Base-by-base conservation (phyloP, 73 alveolate species). In the Effrenium voratum region DNA sequence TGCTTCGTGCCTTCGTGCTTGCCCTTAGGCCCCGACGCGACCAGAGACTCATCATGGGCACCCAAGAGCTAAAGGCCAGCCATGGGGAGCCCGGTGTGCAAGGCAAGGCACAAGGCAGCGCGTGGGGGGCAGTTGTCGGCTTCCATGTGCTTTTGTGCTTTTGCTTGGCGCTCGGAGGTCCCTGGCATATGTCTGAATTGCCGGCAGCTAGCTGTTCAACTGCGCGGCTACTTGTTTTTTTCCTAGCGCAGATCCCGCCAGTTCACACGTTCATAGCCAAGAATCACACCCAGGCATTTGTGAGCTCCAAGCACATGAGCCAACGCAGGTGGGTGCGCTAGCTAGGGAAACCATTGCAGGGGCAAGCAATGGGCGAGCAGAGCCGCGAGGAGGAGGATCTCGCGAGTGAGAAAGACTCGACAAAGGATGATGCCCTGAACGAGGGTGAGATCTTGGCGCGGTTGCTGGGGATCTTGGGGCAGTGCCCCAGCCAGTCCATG, bases 341-440 rank as follows among this genome's bases (percentile, higher is more conserved):
- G n/a, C 16, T 6, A 19, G 63, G 82, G 94, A 55, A 57, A 86
- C 94, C 94, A 86, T 86, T 86, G 94, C 94, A 63, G 94, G 94
- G 94, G 94, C 94, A 86, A 60, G 94, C 94, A 86, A 86, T 86
- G 94, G 94, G 66, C 94, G 94, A 86, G 40, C 80, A 66, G 77
- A 66, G 94, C 94, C 80, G 50, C 10, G 55, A 32, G n/a, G 93
- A 38, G 55, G 82, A 84, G 59, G 92, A 40, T n/a, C n/a, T n/a
- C n/a, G n/a, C n/a, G n/a, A n/a, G n/a, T n/a, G n/a, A n/a, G n/a
- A n/a, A n/a, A n/a, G n/a, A n/a, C n/a, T n/a, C n/a, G n/a, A n/a
- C n/a, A 24, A 38, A 55, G 50, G 47, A 36, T 28, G 94, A 28
- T 16, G 63, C 59, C 63, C 94, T 82, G 45, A 86, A 63, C 43